Conservation (phyloP, 2,329 filamentous ascomycete genomes). For the Neofusicoccum sp. region DNA sequence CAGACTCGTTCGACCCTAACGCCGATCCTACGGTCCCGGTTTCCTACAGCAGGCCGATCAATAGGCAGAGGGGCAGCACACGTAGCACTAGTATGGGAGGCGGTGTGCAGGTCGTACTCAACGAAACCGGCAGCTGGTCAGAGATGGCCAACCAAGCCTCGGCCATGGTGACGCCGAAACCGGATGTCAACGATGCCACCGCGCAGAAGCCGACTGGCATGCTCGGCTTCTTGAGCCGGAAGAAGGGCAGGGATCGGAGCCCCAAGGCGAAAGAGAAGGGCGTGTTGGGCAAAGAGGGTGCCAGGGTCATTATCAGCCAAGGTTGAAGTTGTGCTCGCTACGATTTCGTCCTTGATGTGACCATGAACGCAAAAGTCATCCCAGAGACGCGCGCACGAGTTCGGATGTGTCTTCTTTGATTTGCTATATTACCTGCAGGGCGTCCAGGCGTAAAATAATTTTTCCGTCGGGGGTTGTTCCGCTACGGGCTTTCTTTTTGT, state of each 20-base stretch:
- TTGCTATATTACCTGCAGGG: constrained; percentile 18
- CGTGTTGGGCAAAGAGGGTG: constrained; percentile 92
- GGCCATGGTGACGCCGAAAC: constrained; percentile 66
- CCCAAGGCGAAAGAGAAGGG: constrained; percentile 94
- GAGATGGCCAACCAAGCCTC: constrained; percentile 84
- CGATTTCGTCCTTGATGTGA: constrained; percentile 2
- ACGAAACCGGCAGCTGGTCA: constrained; percentile 88
- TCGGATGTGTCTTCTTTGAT: constrained; percentile 16
- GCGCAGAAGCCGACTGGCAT: constrained; percentile 69
- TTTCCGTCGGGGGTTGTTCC: constrained; percentile 15
- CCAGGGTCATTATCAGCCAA: constrained; percentile 60
- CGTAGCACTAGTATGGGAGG: constrained; percentile 77
- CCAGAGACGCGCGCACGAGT: constrained; percentile 17
- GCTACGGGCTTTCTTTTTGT: constrained; percentile 12
- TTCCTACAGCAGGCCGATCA: constrained; percentile 44
- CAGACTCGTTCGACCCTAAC: constrained; percentile 25
- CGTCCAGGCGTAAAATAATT: constrained; percentile 18
- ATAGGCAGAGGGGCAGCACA: constrained; percentile 61
- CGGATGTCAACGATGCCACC: constrained; percentile 28
- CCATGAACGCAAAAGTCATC: constrained; percentile 1
- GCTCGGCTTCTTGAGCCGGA: constrained; percentile 85
- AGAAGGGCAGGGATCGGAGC: constrained; percentile 87
- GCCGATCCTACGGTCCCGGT: constrained; percentile 28
- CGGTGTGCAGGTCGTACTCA: constrained; percentile 87
- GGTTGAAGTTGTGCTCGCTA: constrained; percentile 30